Base-by-base conservation (phyloP, 192 early-diverging fungal species). In the Dispira parvispora region DNA sequence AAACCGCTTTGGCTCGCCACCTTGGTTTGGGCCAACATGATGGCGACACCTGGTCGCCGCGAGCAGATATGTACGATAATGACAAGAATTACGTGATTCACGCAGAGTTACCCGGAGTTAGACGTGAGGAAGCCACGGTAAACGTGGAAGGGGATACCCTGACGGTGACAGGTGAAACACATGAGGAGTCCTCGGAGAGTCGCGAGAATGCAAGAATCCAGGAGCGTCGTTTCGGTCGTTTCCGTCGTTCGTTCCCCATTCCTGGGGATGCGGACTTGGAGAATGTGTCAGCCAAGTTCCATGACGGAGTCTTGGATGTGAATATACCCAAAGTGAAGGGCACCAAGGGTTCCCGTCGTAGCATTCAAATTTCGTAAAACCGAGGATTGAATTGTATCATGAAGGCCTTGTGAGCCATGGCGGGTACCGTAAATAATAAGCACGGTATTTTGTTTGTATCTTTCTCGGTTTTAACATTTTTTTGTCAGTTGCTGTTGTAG, bases 151-250 rank as follows among this genome's bases (percentile, higher is more conserved):
- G 26, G 10, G 50, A 52, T n/a, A 52, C 8, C 18, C 1, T 52
- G 20, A 26, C 26, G 21, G 26, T 52, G 21, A 25, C 50, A 8
- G 50, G 50, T n/a, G 50, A 52, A 26, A 20, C 20, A 9, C 20
- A 52, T 11, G 13, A 52, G 26, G 50, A 18, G 18, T 26, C 20
- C 8, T 8, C 20, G 18, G 21, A 26, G 10, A 26, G n/a, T 18
- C 50, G 26, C 21, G 50, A 52, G 50, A 20, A 52, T 26, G 26
- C 50, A 9, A 52, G n/a, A 26, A 52, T 52, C 18, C 50, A 26
- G 10, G 50, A 52, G 18, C 50, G 50, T n/a, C 50, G 50, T 52
- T 52, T 52, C n/a, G 50, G 50, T n/a, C 50, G 50, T 18, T 52
- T 52, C 50, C 50, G 50, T 26, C 50, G 50, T n/a, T 18, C 50